These are phyloP conservation scores for Omphalotus guepiniiformis DNA, from an alignment of 768 basidiomycete genomes.

Conservation along the genomic window DNA sequence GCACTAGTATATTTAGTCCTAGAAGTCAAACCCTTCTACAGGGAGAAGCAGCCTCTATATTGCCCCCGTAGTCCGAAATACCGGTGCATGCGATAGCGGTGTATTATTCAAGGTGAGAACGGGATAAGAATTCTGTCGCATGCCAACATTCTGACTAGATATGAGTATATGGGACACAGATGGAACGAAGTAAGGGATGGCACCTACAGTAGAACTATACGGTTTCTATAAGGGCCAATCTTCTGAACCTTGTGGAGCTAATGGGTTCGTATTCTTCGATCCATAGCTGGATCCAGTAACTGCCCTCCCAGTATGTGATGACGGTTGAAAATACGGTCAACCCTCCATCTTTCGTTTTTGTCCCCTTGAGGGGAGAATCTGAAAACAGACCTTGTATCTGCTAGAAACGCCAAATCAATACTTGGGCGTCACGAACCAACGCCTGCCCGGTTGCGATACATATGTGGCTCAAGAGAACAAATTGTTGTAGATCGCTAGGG, in stretches of 20 bases:
- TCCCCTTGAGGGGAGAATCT: slow-evolving; percentile 39
- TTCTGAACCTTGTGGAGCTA: slow-evolving; percentile 26
- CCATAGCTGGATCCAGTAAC: slow-evolving; percentile 58
- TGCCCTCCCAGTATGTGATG: slow-evolving; percentile 72
- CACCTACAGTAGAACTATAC: slow-evolving; percentile 68
- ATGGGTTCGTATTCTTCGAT: slow-evolving; percentile 16
- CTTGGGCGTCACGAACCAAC: slow-evolving; percentile 73
- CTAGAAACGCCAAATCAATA: slow-evolving; percentile 74
- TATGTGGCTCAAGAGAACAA: slow-evolving; percentile 23
- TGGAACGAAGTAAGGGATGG: neutral
- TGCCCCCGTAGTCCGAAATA: too few relatives aligned
- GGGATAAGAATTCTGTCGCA: slow-evolving; percentile 40
- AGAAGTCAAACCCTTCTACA: slow-evolving; percentile 80
- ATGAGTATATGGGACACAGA: neutral
- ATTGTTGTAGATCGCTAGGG: slow-evolving; percentile 47
- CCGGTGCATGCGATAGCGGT: slow-evolving; percentile 77
- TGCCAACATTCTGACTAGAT: slow-evolving; percentile 48
- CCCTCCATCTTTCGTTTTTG: slow-evolving; percentile 61
- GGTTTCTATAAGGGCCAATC: slow-evolving; percentile 79
- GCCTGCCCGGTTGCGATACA: slow-evolving; percentile 58
- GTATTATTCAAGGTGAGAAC: slow-evolving; percentile 48
- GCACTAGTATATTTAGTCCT: slow-evolving; percentile 79
- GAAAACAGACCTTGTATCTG: slow-evolving; percentile 51
- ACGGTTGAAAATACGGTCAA: slow-evolving; percentile 76
- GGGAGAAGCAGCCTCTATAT: slow-evolving; percentile 73